Conservation (phyloP, 805 yeast species). For the Maudiozyma turicensis region DNA sequence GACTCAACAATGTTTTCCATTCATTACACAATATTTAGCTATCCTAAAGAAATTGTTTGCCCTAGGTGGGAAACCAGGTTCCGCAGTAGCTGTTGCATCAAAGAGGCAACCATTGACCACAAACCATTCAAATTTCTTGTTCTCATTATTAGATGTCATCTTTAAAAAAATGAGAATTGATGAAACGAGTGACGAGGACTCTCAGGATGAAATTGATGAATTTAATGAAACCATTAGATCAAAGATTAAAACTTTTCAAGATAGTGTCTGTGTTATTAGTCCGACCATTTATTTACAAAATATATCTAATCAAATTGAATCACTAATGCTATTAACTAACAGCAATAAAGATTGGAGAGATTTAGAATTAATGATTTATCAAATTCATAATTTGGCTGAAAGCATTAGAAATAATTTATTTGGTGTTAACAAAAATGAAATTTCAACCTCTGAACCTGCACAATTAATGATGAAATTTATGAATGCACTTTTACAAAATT, state of each 20-base stretch:
- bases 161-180: slow-evolving; percentile 75
- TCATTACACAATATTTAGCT: slow-evolving; percentile 63
- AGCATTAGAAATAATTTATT: slow-evolving; percentile 69
- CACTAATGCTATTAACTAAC: slow-evolving; percentile 21
- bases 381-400: slow-evolving; percentile 71
- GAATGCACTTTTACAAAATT: slow-evolving; percentile 20
- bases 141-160: slow-evolving; percentile 56
- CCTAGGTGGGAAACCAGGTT: slow-evolving; percentile 31
- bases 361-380: slow-evolving; percentile 78
- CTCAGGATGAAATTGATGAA: slow-evolving; percentile 65
- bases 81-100: slow-evolving; percentile 31
- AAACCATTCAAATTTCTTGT: slow-evolving; percentile 42
- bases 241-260: slow-evolving; percentile 72
- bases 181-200: slow-evolving; percentile 61
- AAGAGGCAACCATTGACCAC: slow-evolving; percentile 28
- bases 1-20: slow-evolving; percentile 71
- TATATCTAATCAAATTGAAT: slow-evolving; percentile 46
- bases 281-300: slow-evolving; percentile 54
- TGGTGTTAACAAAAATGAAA: slow-evolving; percentile 55
- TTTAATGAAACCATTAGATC: slow-evolving; percentile 65
- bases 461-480: slow-evolving; percentile 31
- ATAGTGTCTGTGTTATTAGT: slow-evolving; percentile 56
- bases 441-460: slow-evolving; percentile 57
- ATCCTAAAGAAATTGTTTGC: slow-evolving; percentile 50
- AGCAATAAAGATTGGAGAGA: slow-evolving; percentile 56